Conservation (phyloP, 305 asterid species). For the Plantago coronopus region DNA sequence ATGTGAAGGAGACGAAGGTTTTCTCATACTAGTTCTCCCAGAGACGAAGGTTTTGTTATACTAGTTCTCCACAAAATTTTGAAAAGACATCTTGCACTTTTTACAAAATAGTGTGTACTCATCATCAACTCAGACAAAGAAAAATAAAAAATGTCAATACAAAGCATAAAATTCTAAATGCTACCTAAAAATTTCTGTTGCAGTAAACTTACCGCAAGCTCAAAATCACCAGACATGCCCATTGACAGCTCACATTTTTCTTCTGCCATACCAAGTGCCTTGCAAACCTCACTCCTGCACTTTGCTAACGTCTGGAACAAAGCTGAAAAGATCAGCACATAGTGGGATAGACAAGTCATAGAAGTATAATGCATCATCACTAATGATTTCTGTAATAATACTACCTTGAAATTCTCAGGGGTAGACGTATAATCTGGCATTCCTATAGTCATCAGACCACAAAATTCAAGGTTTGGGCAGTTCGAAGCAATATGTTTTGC, state of each 20-base stretch:
- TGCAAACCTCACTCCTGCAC: constrained; percentile 77
- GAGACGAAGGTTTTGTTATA: too few relatives aligned
- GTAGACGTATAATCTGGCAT: constrained; percentile 95
- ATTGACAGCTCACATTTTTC: constrained; percentile 80
- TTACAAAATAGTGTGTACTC: too few relatives aligned
- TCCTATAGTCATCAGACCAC: constrained; percentile 95
- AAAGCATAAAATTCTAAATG: neutral
- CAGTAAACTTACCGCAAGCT: constrained; percentile 74
- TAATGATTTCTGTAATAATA: constrained; percentile 4
- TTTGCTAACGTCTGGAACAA: constrained; percentile 63
- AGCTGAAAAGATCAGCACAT: constrained; percentile 20
- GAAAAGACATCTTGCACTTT: too few relatives aligned
- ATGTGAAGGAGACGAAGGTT: too few relatives aligned
- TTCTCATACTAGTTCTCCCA: too few relatives aligned
- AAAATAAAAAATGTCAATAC: neutral
- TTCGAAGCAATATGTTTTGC: constrained; percentile 50
- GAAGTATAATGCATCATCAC: constrained; percentile 6
- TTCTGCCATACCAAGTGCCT: constrained; percentile 64
- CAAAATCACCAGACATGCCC: constrained; percentile 99
- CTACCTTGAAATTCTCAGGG: constrained; percentile 92
- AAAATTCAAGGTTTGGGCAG: constrained; percentile 84
- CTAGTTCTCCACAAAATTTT: too few relatives aligned
- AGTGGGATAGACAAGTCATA: constrained; percentile 7
- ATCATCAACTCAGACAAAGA: too few relatives aligned
- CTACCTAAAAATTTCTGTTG: neutral